Evolutionary conservation across 345 rosid species (phyloP), one percentile per base, ranked within the genome.

Genomic region (Geranium rotundifolium): DNA sequence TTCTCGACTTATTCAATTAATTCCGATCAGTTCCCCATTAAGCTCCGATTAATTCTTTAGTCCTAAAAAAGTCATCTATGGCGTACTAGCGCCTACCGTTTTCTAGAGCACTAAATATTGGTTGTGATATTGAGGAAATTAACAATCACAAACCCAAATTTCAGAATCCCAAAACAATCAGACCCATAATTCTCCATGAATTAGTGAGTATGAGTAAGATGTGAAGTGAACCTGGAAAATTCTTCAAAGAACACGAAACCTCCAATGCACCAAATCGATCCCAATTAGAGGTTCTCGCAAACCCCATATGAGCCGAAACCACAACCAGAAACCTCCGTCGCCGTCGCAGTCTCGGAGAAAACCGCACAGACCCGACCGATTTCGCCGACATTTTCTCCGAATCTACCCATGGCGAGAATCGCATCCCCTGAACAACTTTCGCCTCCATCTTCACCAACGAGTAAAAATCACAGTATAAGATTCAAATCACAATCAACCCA

Each of bases 361-460:
- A 66, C 67, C 57, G 67, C 69, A 82, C 59, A 0, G 75, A 75
- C 73, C 72, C 63, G 17, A n/a, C 34, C 39, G 71, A 64, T 23
- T 23, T 23, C 27, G 27, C 27, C 27, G 27, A 23, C 27, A 23
- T 23, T 23, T 23, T 23, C 27, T 23, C 27, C 27, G 27, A 23
- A 23, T 23, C 27, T 2, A 23, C 2, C 27, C 27, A 0, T 23
- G 27, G 27, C 30, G 85, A 77, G 67, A 65, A 69, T 8, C 81
- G 89, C 58, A 80, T 52, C 66, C 77, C 75, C 63, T 72, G 82
- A 14, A 73, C 72, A 59, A 76, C 67, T 69, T 70, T 75, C 16
- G 84, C 85, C 69, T 90, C 91, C 95, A 89, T 89, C n/a, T 31
- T 62, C 57, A 46, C 9, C 17, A 2, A 23, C 27, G 4, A 19